Percentiles rank a stretch among this genome's conserved stretches.
These are phyloP conservation scores for Candida tetrigidarum DNA, from an alignment of 1,139 yeast species.

Conservation along the genomic window DNA sequence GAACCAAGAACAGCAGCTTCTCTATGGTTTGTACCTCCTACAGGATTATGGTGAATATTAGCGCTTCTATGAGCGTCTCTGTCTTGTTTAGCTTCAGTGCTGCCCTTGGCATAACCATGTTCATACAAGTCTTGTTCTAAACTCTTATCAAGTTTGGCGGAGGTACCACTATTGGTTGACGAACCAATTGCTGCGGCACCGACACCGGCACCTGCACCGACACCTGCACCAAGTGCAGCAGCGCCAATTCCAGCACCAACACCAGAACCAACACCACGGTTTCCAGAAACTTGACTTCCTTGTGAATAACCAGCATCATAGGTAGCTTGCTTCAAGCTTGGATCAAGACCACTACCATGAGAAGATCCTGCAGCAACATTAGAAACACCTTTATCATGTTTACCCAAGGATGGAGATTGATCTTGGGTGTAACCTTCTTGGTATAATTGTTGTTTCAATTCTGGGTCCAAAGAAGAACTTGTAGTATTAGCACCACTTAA, in stretches of 20 bases:
- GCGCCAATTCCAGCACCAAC: slow-evolving; percentile 1
- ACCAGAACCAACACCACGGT: neutral
- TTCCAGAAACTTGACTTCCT: neutral
- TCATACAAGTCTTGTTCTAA: slow-evolving; percentile 16
- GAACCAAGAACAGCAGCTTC: slow-evolving; percentile 16
- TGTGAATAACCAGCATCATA: slow-evolving; percentile 8
- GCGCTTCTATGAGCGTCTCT: slow-evolving; percentile 5
- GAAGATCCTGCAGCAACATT: slow-evolving; percentile 5
- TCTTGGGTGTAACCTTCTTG: slow-evolving; percentile 12
- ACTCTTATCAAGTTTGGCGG: no score
- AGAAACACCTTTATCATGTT: neutral
- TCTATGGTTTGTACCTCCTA: slow-evolving; percentile 13
- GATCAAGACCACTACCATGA: neutral
- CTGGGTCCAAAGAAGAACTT: slow-evolving; percentile 1
- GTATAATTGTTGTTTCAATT: slow-evolving; percentile 10
- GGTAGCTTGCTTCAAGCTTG: slow-evolving; percentile 8
- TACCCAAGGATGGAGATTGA: neutral
- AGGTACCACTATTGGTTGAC: no score
- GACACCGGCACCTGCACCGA: neutral
- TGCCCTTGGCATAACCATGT: slow-evolving; percentile 17
- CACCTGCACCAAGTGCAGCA: neutral
- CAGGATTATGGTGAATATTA: slow-evolving; percentile 2
- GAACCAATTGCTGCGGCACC: no score
- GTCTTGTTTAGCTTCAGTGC: slow-evolving; percentile 14
- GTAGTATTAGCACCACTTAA: slow-evolving; percentile 7